Evolutionary conservation across 441 rosid genomes (phyloP).

Genomic region (Aquilaria agallochum): DNA sequence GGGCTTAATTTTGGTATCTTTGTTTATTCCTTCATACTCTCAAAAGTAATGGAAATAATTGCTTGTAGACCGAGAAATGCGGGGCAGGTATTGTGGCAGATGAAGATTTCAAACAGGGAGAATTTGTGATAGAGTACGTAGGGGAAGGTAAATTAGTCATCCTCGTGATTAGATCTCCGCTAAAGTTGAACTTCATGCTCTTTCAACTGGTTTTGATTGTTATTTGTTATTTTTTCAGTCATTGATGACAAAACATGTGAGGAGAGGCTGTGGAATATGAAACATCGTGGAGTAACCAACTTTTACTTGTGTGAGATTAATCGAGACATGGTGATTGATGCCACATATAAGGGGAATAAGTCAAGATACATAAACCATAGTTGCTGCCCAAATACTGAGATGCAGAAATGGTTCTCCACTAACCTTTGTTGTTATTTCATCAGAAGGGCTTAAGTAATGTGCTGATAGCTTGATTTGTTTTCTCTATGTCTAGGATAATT

Average conservation of each 20-base stretch:
- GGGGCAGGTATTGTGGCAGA: conserved; percentile 93
- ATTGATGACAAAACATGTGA: conserved; percentile 99
- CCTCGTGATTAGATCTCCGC: neutral
- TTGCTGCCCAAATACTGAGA: conserved; percentile 92
- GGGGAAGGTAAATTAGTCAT: conserved; percentile 68
- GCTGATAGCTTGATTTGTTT: conserved; percentile 9
- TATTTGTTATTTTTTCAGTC: conserved; percentile 38
- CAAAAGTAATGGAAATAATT: conserved; percentile 25
- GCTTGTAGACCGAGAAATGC: conserved; percentile 91
- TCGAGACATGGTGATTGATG: conserved; percentile 98
- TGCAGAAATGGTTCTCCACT: conserved; percentile 90
- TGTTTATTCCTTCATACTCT: conserved; percentile 7
- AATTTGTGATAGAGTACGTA: conserved; percentile 93
- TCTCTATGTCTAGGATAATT: conserved; percentile 58
- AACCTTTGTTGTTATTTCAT: conserved; percentile 19
- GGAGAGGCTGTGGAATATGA: conserved; percentile 98
- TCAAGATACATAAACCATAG: conserved; percentile 98
- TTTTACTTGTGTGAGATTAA: conserved; percentile 96
- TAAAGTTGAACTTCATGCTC: too few relatives aligned
- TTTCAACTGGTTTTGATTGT: neutral
- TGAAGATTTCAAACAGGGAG: conserved; percentile 83
- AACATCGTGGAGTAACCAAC: conserved; percentile 88
- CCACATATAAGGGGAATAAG: conserved; percentile 95
- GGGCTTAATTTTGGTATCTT: neutral
- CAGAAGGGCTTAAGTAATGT: neutral